A percentile compares a stretch with the other conserved stretches of the same genome.
These are phyloP conservation scores for Tilletia caries DNA, from an alignment of 1,284 basidiomycete genomes.

Conservation along the genomic window DNA sequence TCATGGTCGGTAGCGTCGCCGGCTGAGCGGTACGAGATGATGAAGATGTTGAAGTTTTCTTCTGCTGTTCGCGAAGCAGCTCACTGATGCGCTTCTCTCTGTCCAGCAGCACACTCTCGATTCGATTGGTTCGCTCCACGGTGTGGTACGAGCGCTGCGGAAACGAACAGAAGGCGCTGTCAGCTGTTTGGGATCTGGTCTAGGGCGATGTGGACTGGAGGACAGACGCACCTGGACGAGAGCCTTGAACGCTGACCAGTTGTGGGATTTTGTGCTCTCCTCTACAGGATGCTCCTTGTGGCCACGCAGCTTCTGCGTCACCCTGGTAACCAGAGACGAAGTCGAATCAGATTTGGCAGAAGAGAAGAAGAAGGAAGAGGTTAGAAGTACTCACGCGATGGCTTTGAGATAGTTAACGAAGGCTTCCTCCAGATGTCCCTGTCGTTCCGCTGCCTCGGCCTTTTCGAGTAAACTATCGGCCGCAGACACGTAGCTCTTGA, in stretches of 20 bases:
- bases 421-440: slow-evolving; percentile 48
- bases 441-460: slow-evolving; percentile 45
- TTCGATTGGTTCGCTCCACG: slow-evolving; percentile 39
- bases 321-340: not conserved
- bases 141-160: slow-evolving; percentile 36
- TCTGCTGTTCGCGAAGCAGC: not conserved
- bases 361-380: not conserved
- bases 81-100: slow-evolving; percentile 31
- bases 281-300: slow-evolving; percentile 5
- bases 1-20: not conserved
- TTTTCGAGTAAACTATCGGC: slow-evolving; percentile 50
- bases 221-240: slow-evolving; percentile 23
- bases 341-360: not conserved
- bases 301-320: slow-evolving; percentile 3
- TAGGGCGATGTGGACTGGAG: slow-evolving; percentile 25
- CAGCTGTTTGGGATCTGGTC: not conserved
- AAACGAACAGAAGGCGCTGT: not conserved
- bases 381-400: not conserved
- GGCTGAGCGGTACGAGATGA: not conserved
- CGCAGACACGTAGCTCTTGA: slow-evolving; percentile 51
- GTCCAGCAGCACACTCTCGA: slow-evolving; percentile 40
- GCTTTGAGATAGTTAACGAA: slow-evolving; percentile 54
- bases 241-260: not conserved
- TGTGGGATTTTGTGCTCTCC: not conserved
- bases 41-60: not conserved